Percentiles rank a stretch among this genome's conserved stretches.
Evolutionary conservation across 208 protist species (phyloP).

Genomic region (Crithidia bombi): DNA sequence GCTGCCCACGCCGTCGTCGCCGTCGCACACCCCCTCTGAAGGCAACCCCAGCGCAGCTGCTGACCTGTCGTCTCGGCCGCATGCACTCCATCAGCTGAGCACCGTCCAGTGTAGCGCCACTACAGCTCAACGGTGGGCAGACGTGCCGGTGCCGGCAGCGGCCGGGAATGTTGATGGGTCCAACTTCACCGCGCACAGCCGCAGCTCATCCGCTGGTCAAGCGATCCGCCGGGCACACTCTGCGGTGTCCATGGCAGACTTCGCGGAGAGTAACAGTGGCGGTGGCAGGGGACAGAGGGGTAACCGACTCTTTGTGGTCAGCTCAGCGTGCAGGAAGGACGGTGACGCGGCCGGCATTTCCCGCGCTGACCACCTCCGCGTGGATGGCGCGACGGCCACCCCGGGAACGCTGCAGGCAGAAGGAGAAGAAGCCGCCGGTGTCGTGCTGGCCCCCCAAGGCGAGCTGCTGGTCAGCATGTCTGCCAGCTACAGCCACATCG

Average conservation of each 20-base stretch:
- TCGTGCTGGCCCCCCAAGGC: neutral
- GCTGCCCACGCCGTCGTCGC: neutral
- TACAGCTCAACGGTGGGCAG: too few relatives aligned
- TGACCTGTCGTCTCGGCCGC: too few relatives aligned
- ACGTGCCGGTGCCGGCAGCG: too few relatives aligned
- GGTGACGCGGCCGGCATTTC: too few relatives aligned
- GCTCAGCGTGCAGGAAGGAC: too few relatives aligned
- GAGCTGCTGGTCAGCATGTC: constrained; percentile 21
- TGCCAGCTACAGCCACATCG: constrained; percentile 45
- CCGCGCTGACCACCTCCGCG: too few relatives aligned
- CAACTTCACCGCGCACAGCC: too few relatives aligned
- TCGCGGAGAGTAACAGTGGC: neutral
- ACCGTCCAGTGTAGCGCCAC: neutral
- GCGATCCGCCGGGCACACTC: neutral
- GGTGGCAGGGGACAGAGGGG: neutral
- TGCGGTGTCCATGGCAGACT: neutral
- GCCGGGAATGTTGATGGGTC: too few relatives aligned
- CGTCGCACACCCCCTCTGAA: neutral
- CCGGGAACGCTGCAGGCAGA: too few relatives aligned
- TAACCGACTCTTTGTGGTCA: neutral
- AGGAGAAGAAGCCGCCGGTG: neutral
- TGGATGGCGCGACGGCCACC: too few relatives aligned
- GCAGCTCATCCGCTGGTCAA: neutral
- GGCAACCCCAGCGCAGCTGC: neutral
- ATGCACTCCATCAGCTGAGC: neutral